Base-by-base conservation (phyloP, 805 yeast species). In the Candida andamanensis region DNA sequence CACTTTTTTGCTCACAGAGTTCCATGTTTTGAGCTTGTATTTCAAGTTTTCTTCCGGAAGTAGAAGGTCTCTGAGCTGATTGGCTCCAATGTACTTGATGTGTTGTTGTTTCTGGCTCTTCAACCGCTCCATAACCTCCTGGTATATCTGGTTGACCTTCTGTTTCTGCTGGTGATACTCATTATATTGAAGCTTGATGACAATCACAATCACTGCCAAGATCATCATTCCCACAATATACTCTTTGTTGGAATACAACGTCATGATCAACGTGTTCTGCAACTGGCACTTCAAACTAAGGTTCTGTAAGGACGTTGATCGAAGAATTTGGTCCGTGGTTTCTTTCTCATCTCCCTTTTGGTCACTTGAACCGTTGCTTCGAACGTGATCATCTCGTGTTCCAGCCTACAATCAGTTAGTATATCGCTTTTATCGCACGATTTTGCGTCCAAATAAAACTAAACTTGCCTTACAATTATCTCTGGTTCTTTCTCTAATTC, bases 381-480 rank as follows among this genome's bases (percentile, higher is more conserved):
- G 24, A 19, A 33, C 23, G 22, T 4, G 15, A 33, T 20, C 9
- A 33, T 28, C 24, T 37, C 39, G 12, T 29, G 22, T 12, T 40
- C 39, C 34, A 34, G 37, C 32, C 53, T 48, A 41, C 10, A 29
- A 32, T 10, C 9, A 17, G 60, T 56, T 57, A 56, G 62, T 56
- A 56, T 32, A 8, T 17, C 4, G 27, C 46, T 54, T 25, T 25
- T n/a, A n/a, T n/a, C n/a, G n/a, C n/a, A n/a, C n/a, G n/a, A n/a
- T n/a, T n/a, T n/a, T n/a, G n/a, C n/a, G 52, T 49, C 32, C 15
- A 28, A 26, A 19, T 19, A 8, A 27, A 16, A 26, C 8, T 24
- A 12, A 71, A 78, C 85, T 72, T 78, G 84, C 84, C 92, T 80
- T 74, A 82, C 81, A 60, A 72, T 76, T 52, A 80, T 69, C 54